Conservation (phyloP, 2,329 filamentous ascomycete genomes). For the Pseudogymnoascus sp. region DNA sequence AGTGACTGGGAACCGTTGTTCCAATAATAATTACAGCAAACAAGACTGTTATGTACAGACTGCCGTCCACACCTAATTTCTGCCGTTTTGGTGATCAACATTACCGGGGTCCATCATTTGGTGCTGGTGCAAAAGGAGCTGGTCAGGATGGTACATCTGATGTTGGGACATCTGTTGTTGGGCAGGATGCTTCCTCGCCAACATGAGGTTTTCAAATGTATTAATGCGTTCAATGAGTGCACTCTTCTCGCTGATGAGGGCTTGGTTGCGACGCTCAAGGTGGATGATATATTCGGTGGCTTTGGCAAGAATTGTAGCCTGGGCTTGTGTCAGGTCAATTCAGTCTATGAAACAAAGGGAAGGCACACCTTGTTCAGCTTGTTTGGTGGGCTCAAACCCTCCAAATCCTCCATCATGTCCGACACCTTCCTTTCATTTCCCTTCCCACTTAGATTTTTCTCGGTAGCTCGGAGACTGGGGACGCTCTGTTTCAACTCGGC, state of each 20-base stretch:
- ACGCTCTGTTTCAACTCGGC: slow-evolving; percentile 66
- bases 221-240: not conserved
- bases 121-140: not conserved
- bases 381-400: slow-evolving; percentile 54
- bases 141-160: not conserved
- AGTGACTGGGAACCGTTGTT: not conserved
- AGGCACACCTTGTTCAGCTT: slow-evolving; percentile 56
- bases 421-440: slow-evolving; percentile 33
- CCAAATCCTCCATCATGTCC: slow-evolving; percentile 45
- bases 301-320: slow-evolving; percentile 18
- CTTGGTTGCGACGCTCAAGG: slow-evolving; percentile 12
- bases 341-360: not conserved
- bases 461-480: slow-evolving; percentile 53
- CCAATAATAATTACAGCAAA: not conserved
- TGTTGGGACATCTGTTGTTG: not conserved
- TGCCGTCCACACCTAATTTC: not conserved
- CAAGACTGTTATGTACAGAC: not conserved
- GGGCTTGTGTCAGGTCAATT: not conserved
- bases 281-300: slow-evolving; percentile 20
- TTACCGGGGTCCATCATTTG: not conserved
- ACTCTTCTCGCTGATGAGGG: not conserved
- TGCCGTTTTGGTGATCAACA: not conserved
- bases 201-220: not conserved
- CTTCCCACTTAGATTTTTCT: slow-evolving; percentile 15
- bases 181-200: not conserved